These are phyloP conservation scores for Trametes punicea DNA, from an alignment of 768 basidiomycete species.

Conservation along the genomic window DNA sequence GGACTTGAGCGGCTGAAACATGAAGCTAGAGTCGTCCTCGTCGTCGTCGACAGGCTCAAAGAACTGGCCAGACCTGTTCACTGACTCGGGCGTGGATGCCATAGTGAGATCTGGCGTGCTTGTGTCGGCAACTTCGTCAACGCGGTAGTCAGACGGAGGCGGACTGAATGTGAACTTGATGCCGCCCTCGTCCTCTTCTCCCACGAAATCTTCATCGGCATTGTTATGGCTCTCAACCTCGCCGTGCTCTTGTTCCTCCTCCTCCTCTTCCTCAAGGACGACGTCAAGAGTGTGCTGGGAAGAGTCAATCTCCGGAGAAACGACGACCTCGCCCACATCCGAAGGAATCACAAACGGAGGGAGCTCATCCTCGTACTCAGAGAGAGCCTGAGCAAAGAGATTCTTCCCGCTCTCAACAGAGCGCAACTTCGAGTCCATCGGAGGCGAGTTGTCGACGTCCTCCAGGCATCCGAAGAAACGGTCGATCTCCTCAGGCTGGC, in stretches of 20 bases:
- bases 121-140: slow-evolving; percentile 23
- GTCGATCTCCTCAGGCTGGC: slow-evolving; percentile 53
- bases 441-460: slow-evolving; percentile 49
- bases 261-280: slow-evolving; percentile 47
- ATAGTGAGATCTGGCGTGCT: slow-evolving; percentile 18
- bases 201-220: slow-evolving; percentile 49
- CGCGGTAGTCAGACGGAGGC: slow-evolving; percentile 35
- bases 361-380: slow-evolving; percentile 43
- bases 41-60: slow-evolving; percentile 20
- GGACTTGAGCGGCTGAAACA: slow-evolving; percentile 23
- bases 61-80: slow-evolving; percentile 1
- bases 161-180: slow-evolving; percentile 73
- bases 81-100: slow-evolving; percentile 16
- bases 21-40: slow-evolving; percentile 13
- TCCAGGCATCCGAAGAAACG: slow-evolving; percentile 73
- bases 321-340: slow-evolving; percentile 38
- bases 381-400: slow-evolving; percentile 52
- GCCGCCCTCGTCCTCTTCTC: slow-evolving; percentile 57
- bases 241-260: slow-evolving; percentile 36
- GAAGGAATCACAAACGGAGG: slow-evolving; percentile 49
- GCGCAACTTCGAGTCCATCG: slow-evolving; percentile 38
- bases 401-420: slow-evolving; percentile 52
- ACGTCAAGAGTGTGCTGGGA: slow-evolving; percentile 35
- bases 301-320: slow-evolving; percentile 32
- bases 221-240: slow-evolving; percentile 29